Evolutionary conservation across 345 rosid species (phyloP).

Genomic region (Viola odorata): DNA sequence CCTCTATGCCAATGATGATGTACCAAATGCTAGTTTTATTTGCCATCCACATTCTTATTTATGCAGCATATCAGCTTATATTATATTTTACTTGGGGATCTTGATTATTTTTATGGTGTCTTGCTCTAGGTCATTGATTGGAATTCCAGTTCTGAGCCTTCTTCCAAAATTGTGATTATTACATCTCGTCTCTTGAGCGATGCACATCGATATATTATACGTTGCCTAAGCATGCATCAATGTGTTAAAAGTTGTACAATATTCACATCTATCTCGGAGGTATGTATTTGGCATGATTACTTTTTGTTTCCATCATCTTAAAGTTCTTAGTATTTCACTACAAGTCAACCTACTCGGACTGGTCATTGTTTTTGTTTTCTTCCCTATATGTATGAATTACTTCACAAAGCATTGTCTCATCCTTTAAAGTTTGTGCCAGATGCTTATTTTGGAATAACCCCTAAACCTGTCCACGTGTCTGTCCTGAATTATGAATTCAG

Average conservation of each 20-base stretch:
- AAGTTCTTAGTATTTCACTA: neutral
- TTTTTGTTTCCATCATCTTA: neutral
- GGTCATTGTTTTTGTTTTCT: no score
- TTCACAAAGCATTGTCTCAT: no score
- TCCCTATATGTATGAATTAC: no score
- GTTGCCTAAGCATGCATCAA: slow-evolving; percentile 61
- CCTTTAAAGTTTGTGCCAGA: no score
- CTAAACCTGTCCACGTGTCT: no score
- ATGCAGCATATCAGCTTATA: neutral
- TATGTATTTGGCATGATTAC: slow-evolving; percentile 19
- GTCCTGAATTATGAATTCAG: no score
- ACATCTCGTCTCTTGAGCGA: slow-evolving; percentile 81
- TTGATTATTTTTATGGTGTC: slow-evolving; percentile 11
- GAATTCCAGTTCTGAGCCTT: slow-evolving; percentile 47
- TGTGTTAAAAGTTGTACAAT: slow-evolving; percentile 48
- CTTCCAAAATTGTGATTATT: slow-evolving; percentile 55
- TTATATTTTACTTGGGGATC: neutral
- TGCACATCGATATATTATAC: slow-evolving; percentile 86
- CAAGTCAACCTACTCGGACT: no score
- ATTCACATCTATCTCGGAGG: slow-evolving; percentile 91
- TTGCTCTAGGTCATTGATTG: slow-evolving; percentile 60
- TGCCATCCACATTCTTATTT: neutral
- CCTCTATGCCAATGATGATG: neutral
- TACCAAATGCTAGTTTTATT: neutral
- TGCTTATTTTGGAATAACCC: no score